Evolutionary conservation across 2,329 filamentous ascomycete genomes (phyloP).

Genomic region (Septoria linicola): DNA sequence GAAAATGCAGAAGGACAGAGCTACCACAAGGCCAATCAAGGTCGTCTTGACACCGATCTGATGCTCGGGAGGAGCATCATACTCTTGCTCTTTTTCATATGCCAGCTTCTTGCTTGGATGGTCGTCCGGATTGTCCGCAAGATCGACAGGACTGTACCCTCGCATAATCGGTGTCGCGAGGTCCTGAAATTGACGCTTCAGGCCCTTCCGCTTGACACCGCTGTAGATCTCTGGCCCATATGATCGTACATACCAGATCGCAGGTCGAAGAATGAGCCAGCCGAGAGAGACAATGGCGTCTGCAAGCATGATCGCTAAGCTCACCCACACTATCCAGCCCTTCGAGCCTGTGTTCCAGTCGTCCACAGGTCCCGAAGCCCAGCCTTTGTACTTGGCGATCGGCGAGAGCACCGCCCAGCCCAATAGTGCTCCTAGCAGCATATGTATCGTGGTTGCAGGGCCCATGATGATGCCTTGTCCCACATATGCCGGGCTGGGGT

Average conservation of each 20-base stretch:
- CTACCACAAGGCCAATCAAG: constrained; percentile 70
- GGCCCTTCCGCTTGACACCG: constrained; percentile 31
- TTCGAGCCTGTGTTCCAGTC: constrained; percentile 94
- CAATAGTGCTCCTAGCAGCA: constrained; percentile 84
- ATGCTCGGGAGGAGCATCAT: constrained; percentile 81
- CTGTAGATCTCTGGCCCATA: constrained; percentile 40
- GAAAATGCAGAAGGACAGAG: constrained; percentile 74
- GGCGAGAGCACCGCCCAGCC: constrained; percentile 93
- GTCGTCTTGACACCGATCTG: constrained; percentile 73
- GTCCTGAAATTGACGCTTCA: constrained; percentile 37
- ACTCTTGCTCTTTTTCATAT: constrained; percentile 45
- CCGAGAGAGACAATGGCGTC: constrained; percentile 87
- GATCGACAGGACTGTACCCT: constrained; percentile 43
- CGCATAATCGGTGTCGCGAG: constrained; percentile 37
- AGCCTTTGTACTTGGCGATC: constrained; percentile 77
- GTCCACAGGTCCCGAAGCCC: constrained; percentile 82
- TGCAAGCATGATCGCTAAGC: constrained; percentile 91
- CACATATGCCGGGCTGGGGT: constrained; percentile 94
- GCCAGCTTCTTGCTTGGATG: constrained; percentile 10
- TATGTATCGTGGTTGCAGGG: constrained; percentile 88
- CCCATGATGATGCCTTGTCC: constrained; percentile 99
- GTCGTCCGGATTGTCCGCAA: constrained; percentile 21
- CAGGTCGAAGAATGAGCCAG: constrained; percentile 68
- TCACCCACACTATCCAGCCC: constrained; percentile 98
- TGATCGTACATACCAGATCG: constrained; percentile 50